Evolutionary conservation across 768 basidiomycete species (phyloP), one percentile per base, ranked within the genome.

Genomic region (Phaffia tasmanica): DNA sequence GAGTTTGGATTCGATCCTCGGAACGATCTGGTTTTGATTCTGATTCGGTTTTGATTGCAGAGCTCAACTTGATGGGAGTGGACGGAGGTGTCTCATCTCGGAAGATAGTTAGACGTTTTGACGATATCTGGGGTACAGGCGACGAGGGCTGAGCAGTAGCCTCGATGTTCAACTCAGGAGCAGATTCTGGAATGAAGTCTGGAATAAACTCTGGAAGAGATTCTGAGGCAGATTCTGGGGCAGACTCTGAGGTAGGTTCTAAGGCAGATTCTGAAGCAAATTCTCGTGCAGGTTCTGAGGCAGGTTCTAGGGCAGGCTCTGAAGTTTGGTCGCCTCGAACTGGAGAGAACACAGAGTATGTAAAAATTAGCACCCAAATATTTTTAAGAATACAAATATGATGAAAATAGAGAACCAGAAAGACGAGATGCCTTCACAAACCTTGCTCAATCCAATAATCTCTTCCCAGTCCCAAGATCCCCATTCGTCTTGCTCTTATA

Each of bases 401-500:
- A 25, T 1, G 54, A 1, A 19, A 56, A 32, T 7, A 42, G 2
- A 50, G 18, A 49, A 27, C 23, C 47, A 4, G n/a, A 16, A 50
- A 46, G 47, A 4, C 5, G 42, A 51, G 53, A 29, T 27, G 19
- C 2, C 6, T 57, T 19, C 11, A 68, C 67, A 47, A 68, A 69
- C 29, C 76, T 71, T 19, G 71, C 70, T 14, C 72, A 66, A 62
- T 67, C 73, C 73, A 75, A 18, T 74, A 73, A 66, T 74, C 75
- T 16, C 47, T 65, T 18, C 57, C 70, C 23, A 42, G 57, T 1
- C 71, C 71, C n/a, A 72, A 53, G 47, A 76, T 49, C 3, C 76
- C 76, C 27, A 71, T 49, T 47, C 73, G 70, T 59, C 78, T 78
- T n/a, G 77, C 76, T 54, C 76, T 61, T 27, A 47, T 85, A 85